Conservation (phyloP, 768 basidiomycete species). For the Calocybe gangraenosa region DNA sequence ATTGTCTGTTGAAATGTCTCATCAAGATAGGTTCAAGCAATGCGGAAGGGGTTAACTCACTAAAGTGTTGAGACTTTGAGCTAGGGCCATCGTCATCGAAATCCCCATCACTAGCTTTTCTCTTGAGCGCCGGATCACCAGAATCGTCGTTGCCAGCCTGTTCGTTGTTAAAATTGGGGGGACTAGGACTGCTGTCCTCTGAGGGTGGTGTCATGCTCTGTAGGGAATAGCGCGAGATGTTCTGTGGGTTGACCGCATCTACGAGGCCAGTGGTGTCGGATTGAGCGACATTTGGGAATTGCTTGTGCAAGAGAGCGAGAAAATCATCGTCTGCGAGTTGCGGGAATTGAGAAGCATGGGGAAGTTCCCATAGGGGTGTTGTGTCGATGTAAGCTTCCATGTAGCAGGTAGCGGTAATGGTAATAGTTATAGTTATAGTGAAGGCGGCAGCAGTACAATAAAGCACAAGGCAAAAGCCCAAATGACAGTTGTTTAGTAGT, state of each 20-base stretch:
- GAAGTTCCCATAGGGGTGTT: conserved; percentile 64
- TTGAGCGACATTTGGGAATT: conserved; percentile 41
- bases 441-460: no score
- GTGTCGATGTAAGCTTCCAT: conserved; percentile 48
- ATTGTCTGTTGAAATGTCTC: conserved; percentile 12
- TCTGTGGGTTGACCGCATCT: conserved; percentile 58
- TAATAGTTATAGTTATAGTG: background rate
- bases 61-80: conserved; percentile 61
- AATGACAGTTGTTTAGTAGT: no score
- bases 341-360: conserved; percentile 54
- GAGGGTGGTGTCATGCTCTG: conserved; percentile 58
- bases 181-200: conserved; percentile 79
- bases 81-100: conserved; percentile 62
- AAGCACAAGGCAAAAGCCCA: no score
- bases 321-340: conserved; percentile 74
- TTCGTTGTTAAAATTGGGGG: conserved; percentile 46
- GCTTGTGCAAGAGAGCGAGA: conserved; percentile 71
- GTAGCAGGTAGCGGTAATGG: conserved; percentile 4
- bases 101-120: conserved; percentile 70
- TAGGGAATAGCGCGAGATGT: conserved; percentile 44
- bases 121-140: conserved; percentile 56
- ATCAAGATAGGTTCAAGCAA: background rate
- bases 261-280: conserved; percentile 18
- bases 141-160: conserved; percentile 28
- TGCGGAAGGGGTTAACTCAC: conserved; percentile 30